phyloP scores from a whole-genome alignment of 352 stramenopile species.

The Phytophthora crassamura region DNA sequence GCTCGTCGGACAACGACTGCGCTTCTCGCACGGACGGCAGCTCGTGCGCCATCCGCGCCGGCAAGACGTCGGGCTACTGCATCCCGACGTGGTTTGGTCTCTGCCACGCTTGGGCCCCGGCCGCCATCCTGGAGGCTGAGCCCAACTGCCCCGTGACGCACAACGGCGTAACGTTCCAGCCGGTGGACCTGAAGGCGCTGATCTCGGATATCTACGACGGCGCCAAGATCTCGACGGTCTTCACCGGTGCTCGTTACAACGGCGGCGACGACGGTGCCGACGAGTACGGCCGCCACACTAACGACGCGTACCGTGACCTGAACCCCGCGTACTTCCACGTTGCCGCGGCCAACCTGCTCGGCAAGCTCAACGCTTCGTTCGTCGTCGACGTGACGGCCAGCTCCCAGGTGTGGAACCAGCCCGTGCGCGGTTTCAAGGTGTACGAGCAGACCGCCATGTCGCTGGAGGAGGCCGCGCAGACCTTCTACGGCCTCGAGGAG shows the following conservation, averaged over 20 bases:
- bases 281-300: constrained; percentile 48
- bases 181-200: constrained; percentile 59
- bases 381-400: constrained; percentile 49
- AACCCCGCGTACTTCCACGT: constrained; percentile 58
- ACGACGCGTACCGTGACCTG: constrained; percentile 46
- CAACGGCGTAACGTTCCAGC: constrained; percentile 58
- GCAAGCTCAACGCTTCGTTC: constrained; percentile 44
- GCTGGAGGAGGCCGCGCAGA: constrained; percentile 33
- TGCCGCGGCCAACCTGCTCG: constrained; percentile 49
- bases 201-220: constrained; percentile 52
- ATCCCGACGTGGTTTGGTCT: constrained; percentile 58
- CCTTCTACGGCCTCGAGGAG: constrained; percentile 43
- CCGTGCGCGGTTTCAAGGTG: constrained; percentile 52
- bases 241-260: constrained; percentile 49
- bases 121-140: constrained; percentile 49
- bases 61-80: constrained; percentile 45
- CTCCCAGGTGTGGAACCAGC: constrained; percentile 59
- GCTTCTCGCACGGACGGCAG: constrained; percentile 19
- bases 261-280: constrained; percentile 37
- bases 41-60: constrained; percentile 38
- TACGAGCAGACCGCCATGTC: constrained; percentile 39
- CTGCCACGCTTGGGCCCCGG: constrained; percentile 56
- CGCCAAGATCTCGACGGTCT: constrained; percentile 31
- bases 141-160: constrained; percentile 49
- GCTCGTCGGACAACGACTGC: constrained; percentile 38